These are phyloP conservation scores for Diplodia mutila DNA, from an alignment of 2,329 filamentous ascomycete genomes.

Conservation along the genomic window DNA sequence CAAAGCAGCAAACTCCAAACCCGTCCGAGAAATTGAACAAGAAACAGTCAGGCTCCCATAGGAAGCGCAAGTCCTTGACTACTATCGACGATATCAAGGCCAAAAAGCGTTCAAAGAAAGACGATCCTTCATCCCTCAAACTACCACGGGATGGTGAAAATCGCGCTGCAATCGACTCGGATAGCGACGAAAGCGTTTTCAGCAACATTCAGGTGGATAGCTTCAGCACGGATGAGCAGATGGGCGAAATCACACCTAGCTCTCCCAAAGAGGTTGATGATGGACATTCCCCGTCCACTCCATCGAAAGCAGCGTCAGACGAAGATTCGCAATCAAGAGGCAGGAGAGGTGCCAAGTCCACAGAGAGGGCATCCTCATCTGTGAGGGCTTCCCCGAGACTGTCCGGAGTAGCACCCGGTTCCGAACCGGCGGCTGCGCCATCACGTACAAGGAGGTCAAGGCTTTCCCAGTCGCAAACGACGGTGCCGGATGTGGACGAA, in stretches of 20 bases:
- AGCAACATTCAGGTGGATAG: constrained; percentile 47
- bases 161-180: constrained; percentile 24
- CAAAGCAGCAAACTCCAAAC: not conserved
- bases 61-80: constrained; percentile 34
- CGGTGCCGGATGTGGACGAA: not conserved
- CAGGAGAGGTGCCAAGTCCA: not conserved
- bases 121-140: not conserved
- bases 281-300: not conserved
- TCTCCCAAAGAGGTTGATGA: not conserved
- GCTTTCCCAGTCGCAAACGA: constrained; percentile 13
- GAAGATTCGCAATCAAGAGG: not conserved
- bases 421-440: not conserved
- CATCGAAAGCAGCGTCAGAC: not conserved
- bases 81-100: constrained; percentile 27
- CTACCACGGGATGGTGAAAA: not conserved
- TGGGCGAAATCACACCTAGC: not conserved
- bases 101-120: constrained; percentile 28
- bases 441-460: constrained; percentile 14
- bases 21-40: not conserved
- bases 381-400: constrained; percentile 6
- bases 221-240: not conserved
- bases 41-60: not conserved
- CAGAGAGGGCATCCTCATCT: not conserved
- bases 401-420: not conserved
- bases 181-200: constrained; percentile 39